phyloP scores from a whole-genome alignment of 106 monocot genomes.

The Allium cepa region DNA sequence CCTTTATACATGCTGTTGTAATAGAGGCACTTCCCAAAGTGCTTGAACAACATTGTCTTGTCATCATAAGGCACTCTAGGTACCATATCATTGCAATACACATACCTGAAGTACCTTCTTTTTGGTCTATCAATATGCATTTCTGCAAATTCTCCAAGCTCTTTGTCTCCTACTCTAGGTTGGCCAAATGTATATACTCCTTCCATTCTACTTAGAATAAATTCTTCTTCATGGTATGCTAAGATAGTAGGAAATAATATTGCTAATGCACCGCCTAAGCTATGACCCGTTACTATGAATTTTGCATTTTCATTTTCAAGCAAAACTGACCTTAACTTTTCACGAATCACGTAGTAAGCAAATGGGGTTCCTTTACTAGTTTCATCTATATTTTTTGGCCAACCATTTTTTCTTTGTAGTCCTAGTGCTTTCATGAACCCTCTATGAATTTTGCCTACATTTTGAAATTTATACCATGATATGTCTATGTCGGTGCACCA shows the following conservation, averaged over 20 bases:
- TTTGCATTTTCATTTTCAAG: slow-evolving; percentile 26
- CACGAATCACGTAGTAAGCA: slow-evolving; percentile 67
- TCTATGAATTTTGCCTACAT: slow-evolving; percentile 65
- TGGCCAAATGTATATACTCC: slow-evolving; percentile 84
- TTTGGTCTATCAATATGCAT: neutral
- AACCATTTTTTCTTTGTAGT: slow-evolving; percentile 29
- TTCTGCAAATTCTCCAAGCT: slow-evolving; percentile 37
- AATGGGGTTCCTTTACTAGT: neutral
- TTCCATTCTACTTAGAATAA: slow-evolving; percentile 39
- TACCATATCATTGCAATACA: slow-evolving; percentile 79
- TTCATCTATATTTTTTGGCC: slow-evolving; percentile 24
- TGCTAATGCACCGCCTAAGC: slow-evolving; percentile 83
- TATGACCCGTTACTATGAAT: slow-evolving; percentile 72
- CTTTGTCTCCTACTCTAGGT: slow-evolving; percentile 67
- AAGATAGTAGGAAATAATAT: slow-evolving; percentile 59
- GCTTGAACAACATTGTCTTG: slow-evolving; percentile 54
- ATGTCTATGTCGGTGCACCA: slow-evolving; percentile 79
- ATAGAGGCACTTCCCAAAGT: slow-evolving; percentile 68
- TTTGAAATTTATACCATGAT: slow-evolving; percentile 69
- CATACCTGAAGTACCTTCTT: slow-evolving; percentile 51
- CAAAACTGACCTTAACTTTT: slow-evolving; percentile 27
- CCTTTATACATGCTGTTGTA: slow-evolving; percentile 64
- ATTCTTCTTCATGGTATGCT: slow-evolving; percentile 35
- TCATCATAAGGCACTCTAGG: slow-evolving; percentile 78
- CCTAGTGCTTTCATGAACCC: slow-evolving; percentile 93